Percentiles rank a stretch among this genome's conserved stretches.
phyloP scores from a whole-genome alignment of 2,329 filamentous ascomycete genomes.

The Helicocarpus griseus region DNA sequence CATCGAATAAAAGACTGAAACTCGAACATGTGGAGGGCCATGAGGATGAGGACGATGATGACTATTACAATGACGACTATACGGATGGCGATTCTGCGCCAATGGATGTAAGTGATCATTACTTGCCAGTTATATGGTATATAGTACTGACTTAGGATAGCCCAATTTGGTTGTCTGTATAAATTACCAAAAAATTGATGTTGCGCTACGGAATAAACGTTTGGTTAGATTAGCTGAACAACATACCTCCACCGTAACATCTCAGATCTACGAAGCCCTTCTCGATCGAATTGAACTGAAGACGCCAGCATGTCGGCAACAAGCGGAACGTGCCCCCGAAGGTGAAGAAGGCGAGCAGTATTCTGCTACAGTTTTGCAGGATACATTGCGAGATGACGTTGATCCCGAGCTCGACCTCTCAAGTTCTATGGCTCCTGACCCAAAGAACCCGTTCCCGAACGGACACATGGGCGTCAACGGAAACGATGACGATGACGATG shows the following conservation, averaged over 20 bases:
- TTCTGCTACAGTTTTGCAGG: constrained; percentile 26
- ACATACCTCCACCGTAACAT: constrained; percentile 62
- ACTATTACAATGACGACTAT: constrained; percentile 25
- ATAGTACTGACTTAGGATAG: constrained; percentile 32
- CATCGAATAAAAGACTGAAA: constrained; percentile 10
- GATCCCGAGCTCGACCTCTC: constrained; percentile 29
- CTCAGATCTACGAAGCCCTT: constrained; percentile 66
- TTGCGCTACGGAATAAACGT: constrained; percentile 69
- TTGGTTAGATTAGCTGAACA: constrained; percentile 65
- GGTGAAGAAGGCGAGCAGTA: constrained; percentile 33
- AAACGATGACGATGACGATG: constrained; percentile 39
- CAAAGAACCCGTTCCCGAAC: constrained; percentile 17
- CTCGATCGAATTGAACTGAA: constrained; percentile 62
- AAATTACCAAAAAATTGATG: constrained; percentile 75
- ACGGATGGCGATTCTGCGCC: constrained; percentile 23
- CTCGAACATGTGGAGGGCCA: constrained; percentile 11
- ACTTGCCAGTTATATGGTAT: neutral
- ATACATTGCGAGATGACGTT: constrained; percentile 27
- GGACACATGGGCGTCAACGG: constrained; percentile 34
- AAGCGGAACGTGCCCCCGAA: constrained; percentile 28
- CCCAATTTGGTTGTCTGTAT: constrained; percentile 64
- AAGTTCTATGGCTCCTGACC: constrained; percentile 25
- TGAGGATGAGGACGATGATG: constrained; percentile 20
- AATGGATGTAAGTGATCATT: constrained; percentile 26
- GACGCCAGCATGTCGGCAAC: constrained; percentile 53